phyloP scores from a whole-genome alignment of 2,329 filamentous ascomycete species.

The Ophiocordyceps sinensis region DNA sequence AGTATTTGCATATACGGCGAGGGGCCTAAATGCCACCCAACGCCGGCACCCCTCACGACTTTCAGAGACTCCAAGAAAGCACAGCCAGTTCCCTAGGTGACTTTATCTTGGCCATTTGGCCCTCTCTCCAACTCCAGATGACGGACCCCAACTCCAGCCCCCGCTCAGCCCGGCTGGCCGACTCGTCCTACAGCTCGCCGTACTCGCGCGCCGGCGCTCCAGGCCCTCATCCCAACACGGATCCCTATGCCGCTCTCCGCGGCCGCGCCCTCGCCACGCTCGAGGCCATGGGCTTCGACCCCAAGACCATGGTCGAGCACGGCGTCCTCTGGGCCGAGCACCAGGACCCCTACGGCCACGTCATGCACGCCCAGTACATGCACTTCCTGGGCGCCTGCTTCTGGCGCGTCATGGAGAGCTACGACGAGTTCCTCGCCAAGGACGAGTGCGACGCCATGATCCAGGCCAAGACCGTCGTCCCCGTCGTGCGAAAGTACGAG shows the following conservation, averaged over 20 bases:
- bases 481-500: conserved; percentile 8
- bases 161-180: neutral
- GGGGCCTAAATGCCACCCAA: too few species aligned
- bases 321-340: conserved; percentile 12
- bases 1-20: too few species aligned
- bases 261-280: conserved; percentile 3
- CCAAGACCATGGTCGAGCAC: conserved; percentile 6
- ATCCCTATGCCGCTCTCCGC: conserved; percentile 1
- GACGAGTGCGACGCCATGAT: conserved; percentile 12
- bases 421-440: conserved; percentile 9
- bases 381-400: conserved; percentile 9
- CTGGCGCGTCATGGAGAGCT: conserved; percentile 10
- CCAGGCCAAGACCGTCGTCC: conserved; percentile 7
- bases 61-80: too few species aligned
- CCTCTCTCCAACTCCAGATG: too few species aligned
- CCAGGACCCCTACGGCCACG: conserved; percentile 12
- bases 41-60: too few species aligned
- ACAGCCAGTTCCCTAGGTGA: too few species aligned
- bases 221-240: neutral
- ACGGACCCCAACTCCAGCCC: neutral
- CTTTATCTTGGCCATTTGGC: too few species aligned
- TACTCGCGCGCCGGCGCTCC: conserved; percentile 2
- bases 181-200: neutral
- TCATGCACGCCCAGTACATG: conserved; percentile 11
- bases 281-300: conserved; percentile 5